Evolutionary conservation across 148 eudicot genomes (phyloP), one percentile per base, ranked within the genome.

Genomic region (Camellia japonica): DNA sequence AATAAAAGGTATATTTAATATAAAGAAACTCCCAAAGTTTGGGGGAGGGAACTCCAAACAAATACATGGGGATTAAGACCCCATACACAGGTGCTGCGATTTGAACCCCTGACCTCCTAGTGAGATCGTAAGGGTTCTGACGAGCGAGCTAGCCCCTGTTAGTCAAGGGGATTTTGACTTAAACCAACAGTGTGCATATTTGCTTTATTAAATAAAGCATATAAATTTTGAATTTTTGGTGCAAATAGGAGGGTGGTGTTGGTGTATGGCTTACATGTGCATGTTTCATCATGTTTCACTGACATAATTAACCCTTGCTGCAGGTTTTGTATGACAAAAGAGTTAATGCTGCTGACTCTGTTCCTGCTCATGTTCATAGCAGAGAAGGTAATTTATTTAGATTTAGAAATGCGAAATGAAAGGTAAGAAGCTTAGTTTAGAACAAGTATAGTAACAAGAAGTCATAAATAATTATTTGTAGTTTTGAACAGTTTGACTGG

Each of bases 241-340:
- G 78, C 67, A 59, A 75, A 43, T 19, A n/a, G 68, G 68, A 75
- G 66, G 54, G 20, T 43, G 65, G 16, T 12, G n/a, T 19, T 43
- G 54, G 15, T 60, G 16, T 62, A 44, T n/a, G 68, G 61, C 55
- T 43, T 75, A 3, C 43, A 76, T 76, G 60, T 15, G 61, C 20
- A 64, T 58, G 23, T 63, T 77, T 64, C 42, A 49, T 71, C 23
- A 3, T 52, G 42, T 8, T 47, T 23, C 47, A 23, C 47, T 79
- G 64, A 68, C 55, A 19, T 52, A 62, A n/a, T 71, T 52, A 49
- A 47, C 54, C 46, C 46, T 82, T 80, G 78, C 71, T 63, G 79
- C 91, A 93, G 98, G 84, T 92, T 74, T 83, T 95, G 85, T 90
- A 87, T 78, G 96, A 90, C 84, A 89, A 90, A 85, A 85, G 89